phyloP scores from a whole-genome alignment of 169 alveolate genomes.

The Plasmodium ovale region DNA sequence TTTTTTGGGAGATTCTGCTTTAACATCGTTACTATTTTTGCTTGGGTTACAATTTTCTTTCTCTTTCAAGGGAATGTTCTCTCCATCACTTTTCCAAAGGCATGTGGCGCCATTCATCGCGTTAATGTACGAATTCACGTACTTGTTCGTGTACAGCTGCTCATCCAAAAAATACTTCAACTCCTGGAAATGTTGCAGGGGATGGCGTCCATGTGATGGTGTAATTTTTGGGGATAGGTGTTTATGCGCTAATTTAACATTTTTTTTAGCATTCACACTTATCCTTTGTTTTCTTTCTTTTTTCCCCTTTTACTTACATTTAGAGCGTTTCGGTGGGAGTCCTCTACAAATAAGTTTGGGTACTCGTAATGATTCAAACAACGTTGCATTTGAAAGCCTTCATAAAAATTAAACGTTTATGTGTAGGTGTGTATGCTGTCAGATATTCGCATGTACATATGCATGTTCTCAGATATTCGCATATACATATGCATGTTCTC shows the following conservation, averaged over 20 bases:
- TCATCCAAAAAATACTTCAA: conserved; percentile 51
- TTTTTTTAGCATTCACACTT: too few species aligned
- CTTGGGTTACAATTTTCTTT: not conserved
- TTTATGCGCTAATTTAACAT: too few species aligned
- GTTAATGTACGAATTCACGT: conserved; percentile 14
- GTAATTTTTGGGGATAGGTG: too few species aligned
- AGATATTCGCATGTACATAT: not conserved
- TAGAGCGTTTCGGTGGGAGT: conserved; percentile 27
- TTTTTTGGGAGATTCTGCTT: not conserved
- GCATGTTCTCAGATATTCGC: not conserved
- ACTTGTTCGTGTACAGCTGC: conserved; percentile 46
- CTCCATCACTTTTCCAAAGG: conserved; percentile 66
- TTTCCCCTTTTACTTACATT: conserved; percentile 4
- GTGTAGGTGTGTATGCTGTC: not conserved
- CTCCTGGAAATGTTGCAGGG: conserved; percentile 39
- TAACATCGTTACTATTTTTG: not conserved
- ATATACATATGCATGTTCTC: not conserved
- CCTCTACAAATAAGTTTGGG: conserved; percentile 44
- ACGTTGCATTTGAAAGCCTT: conserved; percentile 68
- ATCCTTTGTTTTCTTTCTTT: not conserved
- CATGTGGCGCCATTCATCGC: conserved; percentile 35
- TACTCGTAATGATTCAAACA: conserved; percentile 66
- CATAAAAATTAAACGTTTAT: not conserved
- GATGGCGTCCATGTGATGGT: too few species aligned
- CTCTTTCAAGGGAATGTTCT: conserved; percentile 10